A percentile compares a stretch with the other conserved stretches of the same genome.
Evolutionary conservation across 208 protist genomes (phyloP).

Genomic region (Phytomonas sp.): DNA sequence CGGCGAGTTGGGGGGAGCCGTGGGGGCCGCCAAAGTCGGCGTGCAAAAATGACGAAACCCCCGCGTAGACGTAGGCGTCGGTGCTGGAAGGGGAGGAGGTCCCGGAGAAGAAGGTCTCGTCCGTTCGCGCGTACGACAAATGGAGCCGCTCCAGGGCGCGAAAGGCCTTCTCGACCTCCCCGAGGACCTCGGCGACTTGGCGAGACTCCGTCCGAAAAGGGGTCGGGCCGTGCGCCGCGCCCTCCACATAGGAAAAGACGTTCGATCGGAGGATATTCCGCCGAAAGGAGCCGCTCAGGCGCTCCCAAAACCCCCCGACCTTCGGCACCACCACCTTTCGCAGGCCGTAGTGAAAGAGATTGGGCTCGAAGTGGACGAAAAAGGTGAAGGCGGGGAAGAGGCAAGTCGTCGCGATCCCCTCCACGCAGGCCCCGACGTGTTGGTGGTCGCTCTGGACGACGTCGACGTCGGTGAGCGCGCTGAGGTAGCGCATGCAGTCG

Average conservation of each 20-base stretch:
- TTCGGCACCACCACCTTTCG: slow-evolving; percentile 45
- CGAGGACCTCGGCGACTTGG: slow-evolving; percentile 41
- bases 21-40: slow-evolving; percentile 35
- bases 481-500: slow-evolving; percentile 32
- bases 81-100: slow-evolving; percentile 37
- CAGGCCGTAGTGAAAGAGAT: slow-evolving; percentile 34
- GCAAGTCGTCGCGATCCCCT: slow-evolving; percentile 33
- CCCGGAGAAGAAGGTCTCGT: slow-evolving; percentile 55
- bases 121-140: slow-evolving; percentile 15
- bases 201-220: slow-evolving; percentile 18
- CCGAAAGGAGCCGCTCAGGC: slow-evolving; percentile 45
- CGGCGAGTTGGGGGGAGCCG: slow-evolving; percentile 3
- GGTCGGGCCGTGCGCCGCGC: background rate
- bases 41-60: slow-evolving; percentile 64
- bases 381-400: slow-evolving; percentile 81
- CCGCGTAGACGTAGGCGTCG: slow-evolving; percentile 71
- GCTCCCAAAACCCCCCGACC: slow-evolving; percentile 51
- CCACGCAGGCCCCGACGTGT: slow-evolving; percentile 31
- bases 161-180: slow-evolving; percentile 34
- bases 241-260: slow-evolving; percentile 22
- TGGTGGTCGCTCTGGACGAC: slow-evolving; percentile 22
- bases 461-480: slow-evolving; percentile 22
- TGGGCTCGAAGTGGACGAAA: slow-evolving; percentile 40
- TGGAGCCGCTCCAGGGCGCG: slow-evolving; percentile 42
- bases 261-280: slow-evolving; percentile 31